These are phyloP conservation scores for Suillus subalutaceus DNA, from an alignment of 768 basidiomycete species.

Conservation along the genomic window DNA sequence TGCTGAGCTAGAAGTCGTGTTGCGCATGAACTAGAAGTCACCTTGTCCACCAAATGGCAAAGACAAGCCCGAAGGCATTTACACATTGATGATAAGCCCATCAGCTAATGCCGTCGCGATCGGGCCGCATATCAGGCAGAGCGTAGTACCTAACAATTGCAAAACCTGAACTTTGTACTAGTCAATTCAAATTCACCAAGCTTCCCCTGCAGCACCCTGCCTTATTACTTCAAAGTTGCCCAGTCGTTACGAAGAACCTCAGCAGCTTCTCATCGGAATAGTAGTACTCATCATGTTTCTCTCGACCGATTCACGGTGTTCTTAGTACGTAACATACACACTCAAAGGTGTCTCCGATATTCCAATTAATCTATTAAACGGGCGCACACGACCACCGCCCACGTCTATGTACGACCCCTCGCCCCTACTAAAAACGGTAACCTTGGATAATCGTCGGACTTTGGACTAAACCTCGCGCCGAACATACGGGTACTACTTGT, in stretches of 20 bases:
- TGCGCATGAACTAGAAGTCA: neutral
- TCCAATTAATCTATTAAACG: no score
- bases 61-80: conserved; percentile 1
- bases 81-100: neutral
- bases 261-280: conserved; percentile 27
- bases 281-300: conserved; percentile 24
- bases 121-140: neutral
- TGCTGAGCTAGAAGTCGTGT: neutral
- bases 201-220: conserved; percentile 19
- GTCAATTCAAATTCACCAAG: neutral
- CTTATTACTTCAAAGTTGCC: conserved; percentile 12
- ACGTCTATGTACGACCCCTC: no score
- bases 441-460: no score
- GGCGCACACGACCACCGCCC: no score
- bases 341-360: no score
- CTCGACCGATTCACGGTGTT: conserved; percentile 21
- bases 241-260: conserved; percentile 1
- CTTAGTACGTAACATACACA: conserved; percentile 36
- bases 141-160: neutral
- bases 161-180: neutral
- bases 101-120: neutral
- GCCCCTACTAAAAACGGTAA: no score
- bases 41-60: neutral
- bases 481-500: no score
- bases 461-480: no score